Evolutionary conservation across 2,329 filamentous ascomycete species (phyloP), one percentile per base, ranked within the genome.

Genomic region (Nothophoma quercina): DNA sequence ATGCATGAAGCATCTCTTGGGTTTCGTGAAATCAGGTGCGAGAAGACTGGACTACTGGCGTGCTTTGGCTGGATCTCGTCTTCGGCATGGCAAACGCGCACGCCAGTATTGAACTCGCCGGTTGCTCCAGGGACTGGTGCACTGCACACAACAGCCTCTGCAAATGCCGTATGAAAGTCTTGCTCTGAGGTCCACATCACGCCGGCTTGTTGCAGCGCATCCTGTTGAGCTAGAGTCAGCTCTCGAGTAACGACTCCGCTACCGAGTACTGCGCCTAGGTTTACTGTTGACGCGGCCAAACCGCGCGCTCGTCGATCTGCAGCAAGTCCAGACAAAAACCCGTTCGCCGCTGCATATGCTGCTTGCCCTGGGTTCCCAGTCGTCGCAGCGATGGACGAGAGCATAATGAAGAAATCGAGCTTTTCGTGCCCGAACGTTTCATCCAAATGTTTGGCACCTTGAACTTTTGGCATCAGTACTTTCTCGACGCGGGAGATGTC

Each of bases 241-340:
- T 35, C n/a, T 8, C 44, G 43, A 1, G 46, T 50, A 28, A 26
- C 23, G 15, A 2, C 78, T 0, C 81, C 81, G 1, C 76, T 56
- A 5, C 77, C 81, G 0, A 74, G 48, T 1, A 82, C 60, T 5
- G 61, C 45, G 1, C 76, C 74, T 4, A 81, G 19, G 5, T 52
- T 36, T 4, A 67, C 42, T 2, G 69, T 65, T 1, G 74, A 75
- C 1, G 56, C 79, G 4, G 72, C 67, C 0, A 78, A 52, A 0
- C 78, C 78, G 3, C 75, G 69, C 1, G 56, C 58, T 0, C 74
- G 53, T 4, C 81, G 64, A 13, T 77, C 66, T 0, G 56, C 38
- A 0, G 72, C 75, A 0, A 83, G 59, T 1, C 58, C 58, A 7
- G 57, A 59, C 71, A 82, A 76, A 65, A 73, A 83, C 3, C 56